phyloP scores from a whole-genome alignment of 192 early-diverging fungal species.

The Lunasporangiospora selenospora region DNA sequence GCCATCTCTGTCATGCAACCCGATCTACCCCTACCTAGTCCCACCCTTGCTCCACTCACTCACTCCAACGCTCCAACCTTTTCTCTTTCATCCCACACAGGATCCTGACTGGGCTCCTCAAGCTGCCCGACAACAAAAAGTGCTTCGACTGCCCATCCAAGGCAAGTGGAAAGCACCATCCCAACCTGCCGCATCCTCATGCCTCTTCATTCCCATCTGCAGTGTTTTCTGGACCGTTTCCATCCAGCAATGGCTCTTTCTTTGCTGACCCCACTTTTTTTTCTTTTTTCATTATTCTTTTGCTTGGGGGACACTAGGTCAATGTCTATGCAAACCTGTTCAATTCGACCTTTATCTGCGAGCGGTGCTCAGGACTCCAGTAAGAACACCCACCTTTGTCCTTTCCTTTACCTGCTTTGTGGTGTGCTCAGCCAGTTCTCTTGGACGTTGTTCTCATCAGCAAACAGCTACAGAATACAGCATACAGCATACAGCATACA shows the following conservation, averaged over 20 bases:
- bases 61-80: not conserved
- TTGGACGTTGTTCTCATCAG: too few relatives aligned
- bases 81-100: not conserved
- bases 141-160: slow-evolving; percentile 62
- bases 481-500: too few relatives aligned
- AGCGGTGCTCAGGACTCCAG: slow-evolving; percentile 62
- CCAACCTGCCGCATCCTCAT: not conserved
- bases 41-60: not conserved
- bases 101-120: slow-evolving; percentile 46
- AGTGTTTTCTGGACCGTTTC: too few relatives aligned
- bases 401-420: not conserved
- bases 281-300: not conserved
- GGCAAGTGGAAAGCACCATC: slow-evolving; percentile 19
- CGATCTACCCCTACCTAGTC: not conserved
- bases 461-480: too few relatives aligned
- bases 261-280: not conserved
- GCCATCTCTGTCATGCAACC: not conserved
- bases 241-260: too few relatives aligned
- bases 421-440: too few relatives aligned
- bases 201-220: not conserved
- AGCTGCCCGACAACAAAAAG: slow-evolving; percentile 57
- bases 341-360: slow-evolving; percentile 61
- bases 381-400: slow-evolving; percentile 34
- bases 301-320: slow-evolving; percentile 34
- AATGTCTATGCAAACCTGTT: slow-evolving; percentile 62